Percentiles rank a stretch among this genome's conserved stretches.
Conservation (phyloP, 2,329 filamentous ascomycete genomes). For the Hypoxylon sp. region DNA sequence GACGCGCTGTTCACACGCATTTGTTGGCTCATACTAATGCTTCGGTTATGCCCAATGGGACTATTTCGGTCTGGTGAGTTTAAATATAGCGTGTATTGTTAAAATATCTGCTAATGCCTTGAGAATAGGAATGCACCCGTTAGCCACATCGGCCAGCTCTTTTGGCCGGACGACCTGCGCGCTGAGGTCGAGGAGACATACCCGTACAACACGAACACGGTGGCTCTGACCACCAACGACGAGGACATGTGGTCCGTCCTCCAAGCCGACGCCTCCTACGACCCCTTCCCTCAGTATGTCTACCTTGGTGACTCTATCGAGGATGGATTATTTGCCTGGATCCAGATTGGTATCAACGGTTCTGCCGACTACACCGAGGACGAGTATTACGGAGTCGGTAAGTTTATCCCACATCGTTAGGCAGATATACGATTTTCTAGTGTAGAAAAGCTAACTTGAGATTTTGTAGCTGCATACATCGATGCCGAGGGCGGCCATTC, state of each 20-base stretch:
- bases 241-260: constrained; percentile 55
- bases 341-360: constrained; percentile 62
- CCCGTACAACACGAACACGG: constrained; percentile 53
- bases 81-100: background rate
- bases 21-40: constrained; percentile 54
- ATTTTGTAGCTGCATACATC: constrained; percentile 45
- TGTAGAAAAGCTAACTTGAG: constrained; percentile 5
- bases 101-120: background rate
- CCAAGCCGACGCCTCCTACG: constrained; percentile 51
- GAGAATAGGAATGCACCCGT: constrained; percentile 47
- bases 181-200: constrained; percentile 51
- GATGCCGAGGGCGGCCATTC: constrained; percentile 52
- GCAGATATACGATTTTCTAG: background rate
- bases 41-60: constrained; percentile 51
- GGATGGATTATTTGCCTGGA: constrained; percentile 65
- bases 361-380: constrained; percentile 55
- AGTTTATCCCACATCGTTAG: constrained; percentile 6
- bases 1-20: constrained; percentile 61
- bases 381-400: constrained; percentile 48
- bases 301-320: constrained; percentile 64
- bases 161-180: constrained; percentile 53
- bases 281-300: constrained; percentile 67
- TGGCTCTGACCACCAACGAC: constrained; percentile 52
- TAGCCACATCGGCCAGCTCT: constrained; percentile 55
- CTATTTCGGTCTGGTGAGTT: constrained; percentile 50